These are phyloP conservation scores for Ophioceras dolichostomum DNA, from an alignment of 2,329 filamentous ascomycete genomes.

Conservation along the genomic window DNA sequence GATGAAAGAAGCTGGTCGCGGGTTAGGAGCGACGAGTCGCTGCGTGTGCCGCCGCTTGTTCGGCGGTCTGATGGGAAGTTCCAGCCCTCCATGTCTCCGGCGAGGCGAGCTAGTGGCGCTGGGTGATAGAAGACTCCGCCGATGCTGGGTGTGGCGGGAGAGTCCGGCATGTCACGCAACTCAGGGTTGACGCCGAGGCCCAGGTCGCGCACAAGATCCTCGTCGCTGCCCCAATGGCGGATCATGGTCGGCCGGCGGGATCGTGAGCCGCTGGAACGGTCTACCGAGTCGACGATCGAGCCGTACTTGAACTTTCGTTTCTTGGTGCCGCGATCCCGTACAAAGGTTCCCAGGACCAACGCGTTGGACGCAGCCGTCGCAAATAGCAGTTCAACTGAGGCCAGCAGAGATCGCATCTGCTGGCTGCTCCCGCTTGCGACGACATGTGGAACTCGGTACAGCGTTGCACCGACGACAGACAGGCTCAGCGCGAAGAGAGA, in stretches of 20 bases:
- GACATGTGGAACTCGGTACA: slow-evolving; percentile 70
- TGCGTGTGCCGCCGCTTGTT: slow-evolving; percentile 15
- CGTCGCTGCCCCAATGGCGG: slow-evolving; percentile 76
- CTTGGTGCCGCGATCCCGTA: slow-evolving; percentile 82
- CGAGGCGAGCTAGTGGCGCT: slow-evolving; percentile 19
- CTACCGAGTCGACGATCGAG: slow-evolving; percentile 51
- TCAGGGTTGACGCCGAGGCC: slow-evolving; percentile 54
- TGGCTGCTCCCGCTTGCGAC: slow-evolving; percentile 61
- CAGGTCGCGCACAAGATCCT: slow-evolving; percentile 72
- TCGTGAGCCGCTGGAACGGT: slow-evolving; percentile 24
- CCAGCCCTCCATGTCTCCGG: slow-evolving; percentile 31
- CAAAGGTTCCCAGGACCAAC: slow-evolving; percentile 82
- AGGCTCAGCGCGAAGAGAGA: slow-evolving; percentile 77
- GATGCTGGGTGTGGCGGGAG: slow-evolving; percentile 7
- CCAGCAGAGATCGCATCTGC: slow-evolving; percentile 77
- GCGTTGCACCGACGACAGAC: slow-evolving; percentile 64
- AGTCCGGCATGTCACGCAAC: slow-evolving; percentile 25
- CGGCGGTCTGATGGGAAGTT: slow-evolving; percentile 27
- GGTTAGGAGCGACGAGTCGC: slow-evolving; percentile 27
- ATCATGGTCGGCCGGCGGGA: slow-evolving; percentile 37
- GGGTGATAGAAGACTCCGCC: slow-evolving; percentile 15
- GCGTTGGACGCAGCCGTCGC: slow-evolving; percentile 81
- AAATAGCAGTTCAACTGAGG: slow-evolving; percentile 81
- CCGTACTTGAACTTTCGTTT: slow-evolving; percentile 69
- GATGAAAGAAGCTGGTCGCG: slow-evolving; percentile 19